phyloP scores from a whole-genome alignment of 2,329 filamentous ascomycete species.

The Didymella segeticola region DNA sequence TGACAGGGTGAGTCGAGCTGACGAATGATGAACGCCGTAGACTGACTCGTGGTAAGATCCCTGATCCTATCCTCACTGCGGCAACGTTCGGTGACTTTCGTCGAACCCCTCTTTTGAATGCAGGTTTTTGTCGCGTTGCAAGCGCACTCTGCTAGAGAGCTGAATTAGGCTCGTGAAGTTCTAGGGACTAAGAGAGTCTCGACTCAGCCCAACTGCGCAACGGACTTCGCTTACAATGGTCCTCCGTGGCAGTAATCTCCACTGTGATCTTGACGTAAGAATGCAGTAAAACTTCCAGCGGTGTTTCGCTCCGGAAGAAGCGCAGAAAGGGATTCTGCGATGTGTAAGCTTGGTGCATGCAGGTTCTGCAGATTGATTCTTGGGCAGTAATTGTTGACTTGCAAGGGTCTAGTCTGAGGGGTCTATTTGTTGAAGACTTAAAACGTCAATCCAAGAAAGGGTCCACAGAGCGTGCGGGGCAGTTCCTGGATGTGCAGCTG shows the following conservation, averaged over 20 bases:
- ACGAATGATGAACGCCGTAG: not conserved
- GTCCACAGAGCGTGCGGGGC: slow-evolving; percentile 1
- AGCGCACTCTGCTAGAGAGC: not conserved
- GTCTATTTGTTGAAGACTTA: not conserved
- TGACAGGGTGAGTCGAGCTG: not conserved
- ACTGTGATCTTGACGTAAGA: slow-evolving; percentile 14
- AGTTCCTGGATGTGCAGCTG: slow-evolving; percentile 8
- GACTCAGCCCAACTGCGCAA: not conserved
- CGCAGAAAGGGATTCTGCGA: not conserved
- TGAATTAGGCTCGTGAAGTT: not conserved
- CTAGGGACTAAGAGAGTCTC: slow-evolving; percentile 1
- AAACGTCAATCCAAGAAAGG: not conserved
- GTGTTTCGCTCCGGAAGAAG: not conserved
- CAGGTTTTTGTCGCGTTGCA: not conserved
- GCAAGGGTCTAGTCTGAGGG: not conserved
- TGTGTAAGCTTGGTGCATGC: not conserved
- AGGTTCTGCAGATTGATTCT: not conserved
- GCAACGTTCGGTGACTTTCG: not conserved
- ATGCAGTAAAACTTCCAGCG: not conserved
- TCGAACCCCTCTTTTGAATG: not conserved
- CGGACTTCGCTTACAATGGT: not conserved
- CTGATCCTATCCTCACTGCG: not conserved
- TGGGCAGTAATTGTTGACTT: not conserved
- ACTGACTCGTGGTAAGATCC: not conserved
- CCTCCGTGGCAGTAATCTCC: slow-evolving; percentile 2